These are phyloP conservation scores for Nicotiana sylvestris DNA, from an alignment of 257 asterid species.

Conservation along the genomic window DNA sequence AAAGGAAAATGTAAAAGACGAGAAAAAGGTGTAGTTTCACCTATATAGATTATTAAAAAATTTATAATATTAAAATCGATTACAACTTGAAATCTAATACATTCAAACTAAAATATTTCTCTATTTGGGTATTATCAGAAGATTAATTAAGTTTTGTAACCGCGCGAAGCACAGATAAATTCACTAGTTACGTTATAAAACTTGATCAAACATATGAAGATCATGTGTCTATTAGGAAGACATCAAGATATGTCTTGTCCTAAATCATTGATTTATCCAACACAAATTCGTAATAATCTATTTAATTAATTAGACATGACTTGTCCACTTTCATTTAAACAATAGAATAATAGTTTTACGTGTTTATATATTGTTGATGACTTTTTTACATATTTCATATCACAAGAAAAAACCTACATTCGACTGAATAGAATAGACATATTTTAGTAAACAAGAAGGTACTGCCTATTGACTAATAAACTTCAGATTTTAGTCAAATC, in stretches of 20 bases:
- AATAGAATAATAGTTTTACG: not conserved
- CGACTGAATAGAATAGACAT: too few species aligned
- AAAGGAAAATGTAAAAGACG: too few species aligned
- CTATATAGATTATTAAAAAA: too few species aligned
- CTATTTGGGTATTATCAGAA: too few species aligned
- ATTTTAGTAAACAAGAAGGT: not conserved
- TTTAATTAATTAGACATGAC: not conserved
- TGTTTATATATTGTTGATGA: not conserved
- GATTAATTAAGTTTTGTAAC: too few species aligned
- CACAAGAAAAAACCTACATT: too few species aligned
- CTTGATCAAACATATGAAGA: not conserved
- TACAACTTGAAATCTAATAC: too few species aligned
- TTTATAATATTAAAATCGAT: too few species aligned
- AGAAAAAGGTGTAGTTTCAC: too few species aligned
- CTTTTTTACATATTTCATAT: too few species aligned
- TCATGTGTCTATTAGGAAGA: not conserved
- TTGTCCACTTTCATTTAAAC: not conserved
- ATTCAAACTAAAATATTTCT: too few species aligned
- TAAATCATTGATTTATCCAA: not conserved
- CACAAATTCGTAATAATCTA: not conserved
- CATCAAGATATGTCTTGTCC: constrained; percentile 1
- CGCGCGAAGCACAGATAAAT: too few species aligned
- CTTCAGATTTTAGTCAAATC: not conserved
- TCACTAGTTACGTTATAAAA: not conserved
- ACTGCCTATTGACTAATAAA: not conserved